phyloP scores from a whole-genome alignment of 2,329 filamentous ascomycete species.

The Aschersonia sp. region DNA sequence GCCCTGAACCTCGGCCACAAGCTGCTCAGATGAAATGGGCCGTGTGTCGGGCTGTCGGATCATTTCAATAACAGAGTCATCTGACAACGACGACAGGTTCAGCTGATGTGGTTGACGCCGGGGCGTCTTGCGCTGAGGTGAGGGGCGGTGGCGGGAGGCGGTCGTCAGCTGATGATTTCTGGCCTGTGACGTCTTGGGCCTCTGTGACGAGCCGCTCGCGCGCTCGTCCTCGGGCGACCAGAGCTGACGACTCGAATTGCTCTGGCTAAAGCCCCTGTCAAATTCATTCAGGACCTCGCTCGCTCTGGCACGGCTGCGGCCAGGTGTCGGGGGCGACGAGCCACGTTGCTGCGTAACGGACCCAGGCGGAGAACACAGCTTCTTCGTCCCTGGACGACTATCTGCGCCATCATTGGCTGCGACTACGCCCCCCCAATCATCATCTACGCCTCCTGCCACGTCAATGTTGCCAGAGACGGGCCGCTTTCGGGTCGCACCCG shows the following conservation, averaged over 20 bases:
- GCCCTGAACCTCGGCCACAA: conserved; percentile 67
- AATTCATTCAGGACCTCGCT: conserved; percentile 8
- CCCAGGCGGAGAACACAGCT: conserved; percentile 14
- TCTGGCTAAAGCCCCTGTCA: conserved; percentile 9
- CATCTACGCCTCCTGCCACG: conserved; percentile 1
- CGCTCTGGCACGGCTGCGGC: conserved; percentile 6
- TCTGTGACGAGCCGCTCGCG: neutral
- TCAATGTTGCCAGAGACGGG: conserved; percentile 3
- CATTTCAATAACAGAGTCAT: conserved; percentile 4
- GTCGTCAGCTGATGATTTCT: neutral
- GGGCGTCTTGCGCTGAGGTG: conserved; percentile 2
- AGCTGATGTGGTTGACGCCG: conserved; percentile 1
- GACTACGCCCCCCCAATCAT: conserved; percentile 3
- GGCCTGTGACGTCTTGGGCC: conserved; percentile 3
- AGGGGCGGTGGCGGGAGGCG: neutral
- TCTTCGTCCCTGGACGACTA: conserved; percentile 9
- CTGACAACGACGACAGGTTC: neutral
- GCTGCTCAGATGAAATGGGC: conserved; percentile 61
- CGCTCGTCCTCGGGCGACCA: conserved; percentile 13
- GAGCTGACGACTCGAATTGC: conserved; percentile 11
- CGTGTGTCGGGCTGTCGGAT: conserved; percentile 42
- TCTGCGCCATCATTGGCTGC: conserved; percentile 3
- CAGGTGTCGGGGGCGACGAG: conserved; percentile 9
- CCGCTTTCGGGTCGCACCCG: conserved; percentile 4
- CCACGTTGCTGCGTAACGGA: conserved; percentile 7